These are phyloP conservation scores for Tetramitus jugosus DNA, from an alignment of 208 protist species.

Conservation along the genomic window DNA sequence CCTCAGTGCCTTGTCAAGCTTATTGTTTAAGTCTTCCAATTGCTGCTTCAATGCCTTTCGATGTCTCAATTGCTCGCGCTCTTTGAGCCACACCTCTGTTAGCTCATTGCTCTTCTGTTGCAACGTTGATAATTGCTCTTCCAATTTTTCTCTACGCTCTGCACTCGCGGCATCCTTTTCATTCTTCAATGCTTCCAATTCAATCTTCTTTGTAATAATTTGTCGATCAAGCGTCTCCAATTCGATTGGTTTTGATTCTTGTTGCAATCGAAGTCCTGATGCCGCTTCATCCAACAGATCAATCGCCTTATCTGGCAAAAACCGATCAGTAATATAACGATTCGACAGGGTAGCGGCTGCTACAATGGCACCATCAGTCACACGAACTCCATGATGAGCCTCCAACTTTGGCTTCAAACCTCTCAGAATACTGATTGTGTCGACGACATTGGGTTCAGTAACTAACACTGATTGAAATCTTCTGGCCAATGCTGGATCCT, in stretches of 20 bases:
- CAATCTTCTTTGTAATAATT: conserved; percentile 49
- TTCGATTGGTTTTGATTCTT: conserved; percentile 87
- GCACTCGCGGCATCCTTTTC: conserved; percentile 26
- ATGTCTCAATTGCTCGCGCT: neutral
- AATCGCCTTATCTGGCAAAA: conserved; percentile 97
- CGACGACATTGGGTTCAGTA: conserved; percentile 57
- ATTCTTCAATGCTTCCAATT: conserved; percentile 42
- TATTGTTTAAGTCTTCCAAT: neutral
- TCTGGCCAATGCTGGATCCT: conserved; percentile 72
- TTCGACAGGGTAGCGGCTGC: conserved; percentile 41
- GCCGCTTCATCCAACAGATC: conserved; percentile 95
- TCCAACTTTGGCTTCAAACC: conserved; percentile 55
- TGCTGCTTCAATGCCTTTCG: neutral
- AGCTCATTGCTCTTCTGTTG: neutral
- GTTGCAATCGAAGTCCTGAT: conserved; percentile 75
- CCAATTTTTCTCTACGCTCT: neutral
- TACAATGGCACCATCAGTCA: conserved; percentile 51
- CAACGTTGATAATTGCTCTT: neutral
- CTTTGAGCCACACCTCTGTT: neutral
- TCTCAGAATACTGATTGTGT: conserved; percentile 77
- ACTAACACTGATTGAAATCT: conserved; percentile 74
- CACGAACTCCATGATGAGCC: conserved; percentile 65
- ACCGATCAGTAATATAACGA: conserved; percentile 89
- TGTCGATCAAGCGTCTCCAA: conserved; percentile 84
- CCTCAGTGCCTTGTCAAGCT: conserved; percentile 5